These are phyloP conservation scores for Fusarium aywerte DNA, from an alignment of 2,329 filamentous ascomycete species.

Conservation along the genomic window DNA sequence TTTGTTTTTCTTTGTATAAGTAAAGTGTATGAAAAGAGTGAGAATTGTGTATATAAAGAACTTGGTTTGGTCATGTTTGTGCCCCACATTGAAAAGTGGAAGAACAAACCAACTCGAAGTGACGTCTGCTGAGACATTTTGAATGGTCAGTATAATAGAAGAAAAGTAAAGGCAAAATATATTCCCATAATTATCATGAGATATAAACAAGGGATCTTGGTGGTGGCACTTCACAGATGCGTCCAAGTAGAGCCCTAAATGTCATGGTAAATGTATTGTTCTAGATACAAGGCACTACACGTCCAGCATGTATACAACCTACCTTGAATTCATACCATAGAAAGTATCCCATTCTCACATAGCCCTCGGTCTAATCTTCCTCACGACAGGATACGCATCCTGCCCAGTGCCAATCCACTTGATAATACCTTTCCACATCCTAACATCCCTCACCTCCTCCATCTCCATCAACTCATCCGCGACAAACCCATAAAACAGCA, in stretches of 20 bases:
- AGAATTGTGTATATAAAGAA: constrained; percentile 10
- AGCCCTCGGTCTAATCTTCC: neutral
- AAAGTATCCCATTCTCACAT: neutral
- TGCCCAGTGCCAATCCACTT: constrained; percentile 3
- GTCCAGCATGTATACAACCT: neutral
- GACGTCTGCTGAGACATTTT: constrained; percentile 6
- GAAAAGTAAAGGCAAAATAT: neutral
- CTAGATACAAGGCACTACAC: neutral
- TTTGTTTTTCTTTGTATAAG: neutral
- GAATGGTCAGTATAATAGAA: neutral
- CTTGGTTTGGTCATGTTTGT: constrained; percentile 10
- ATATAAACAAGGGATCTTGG: no score
- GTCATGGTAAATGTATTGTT: neutral
- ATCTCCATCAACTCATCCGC: constrained; percentile 24
- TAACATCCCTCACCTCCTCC: neutral
- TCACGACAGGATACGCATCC: constrained; percentile 4
- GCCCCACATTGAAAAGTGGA: constrained; percentile 39
- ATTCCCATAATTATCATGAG: neutral
- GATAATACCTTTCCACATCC: constrained; percentile 11
- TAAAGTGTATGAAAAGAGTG: neutral
- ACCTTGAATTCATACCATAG: neutral
- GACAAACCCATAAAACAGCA: constrained; percentile 24
- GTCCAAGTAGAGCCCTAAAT: neutral
- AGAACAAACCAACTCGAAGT: constrained; percentile 19
- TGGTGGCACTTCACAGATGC: neutral